A percentile compares a stretch with the other conserved stretches of the same genome.
Evolutionary conservation across 805 yeast species (phyloP).

Genomic region (Maudiozyma pseudohumilis): DNA sequence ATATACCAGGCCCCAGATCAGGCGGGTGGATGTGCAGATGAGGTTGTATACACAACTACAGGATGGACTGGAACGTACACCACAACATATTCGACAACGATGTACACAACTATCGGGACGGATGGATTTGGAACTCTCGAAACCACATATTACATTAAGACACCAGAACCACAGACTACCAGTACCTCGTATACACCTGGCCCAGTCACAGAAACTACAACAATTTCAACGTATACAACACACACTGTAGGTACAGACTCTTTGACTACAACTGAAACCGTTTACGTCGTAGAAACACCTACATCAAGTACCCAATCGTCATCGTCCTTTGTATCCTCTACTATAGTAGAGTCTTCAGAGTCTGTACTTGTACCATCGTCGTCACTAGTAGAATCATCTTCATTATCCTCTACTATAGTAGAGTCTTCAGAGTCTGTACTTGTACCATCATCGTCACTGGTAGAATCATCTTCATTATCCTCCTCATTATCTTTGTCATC

Average conservation of each 20-base stretch:
- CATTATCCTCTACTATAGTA: too few relatives aligned
- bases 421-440: too few relatives aligned
- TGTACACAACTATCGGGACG: conserved; percentile 7
- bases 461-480: too few relatives aligned
- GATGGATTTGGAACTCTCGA: conserved; percentile 7
- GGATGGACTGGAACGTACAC: background rate
- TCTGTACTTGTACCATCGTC: too few relatives aligned
- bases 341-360: too few relatives aligned
- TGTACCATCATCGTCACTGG: too few relatives aligned
- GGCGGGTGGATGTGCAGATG: background rate
- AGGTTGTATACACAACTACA: background rate
- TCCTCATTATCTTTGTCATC: too few relatives aligned
- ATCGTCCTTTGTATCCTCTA: too few relatives aligned
- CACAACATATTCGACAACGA: conserved; percentile 6
- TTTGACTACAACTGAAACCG: background rate
- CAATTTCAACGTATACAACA: background rate
- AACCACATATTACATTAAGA: conserved; percentile 8
- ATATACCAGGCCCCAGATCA: background rate
- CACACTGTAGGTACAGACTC: background rate
- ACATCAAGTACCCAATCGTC: too few relatives aligned
- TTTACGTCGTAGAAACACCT: background rate
- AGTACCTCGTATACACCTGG: too few relatives aligned
- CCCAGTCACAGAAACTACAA: too few relatives aligned
- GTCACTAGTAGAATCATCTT: too few relatives aligned
- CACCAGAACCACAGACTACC: conserved; percentile 19